Base-by-base conservation (phyloP, 345 rosid genomes). In the Xanthoceras sorbifolium region DNA sequence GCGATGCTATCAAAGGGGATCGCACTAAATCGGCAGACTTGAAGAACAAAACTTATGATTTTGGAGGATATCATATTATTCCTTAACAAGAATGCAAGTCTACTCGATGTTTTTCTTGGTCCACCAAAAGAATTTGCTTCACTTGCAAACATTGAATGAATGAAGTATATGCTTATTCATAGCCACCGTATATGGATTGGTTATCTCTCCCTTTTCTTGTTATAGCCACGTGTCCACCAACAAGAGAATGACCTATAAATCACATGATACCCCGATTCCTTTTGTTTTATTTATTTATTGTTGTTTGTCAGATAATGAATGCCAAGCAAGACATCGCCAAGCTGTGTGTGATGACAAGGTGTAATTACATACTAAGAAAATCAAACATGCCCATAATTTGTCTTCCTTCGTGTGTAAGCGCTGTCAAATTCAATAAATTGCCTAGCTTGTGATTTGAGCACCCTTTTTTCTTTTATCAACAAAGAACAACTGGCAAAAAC, bases 11-110 rank as follows among this genome's bases (percentile, higher is more conserved):
- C 40, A 36, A 12, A 10, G 50, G 18, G 52, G 34, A 20, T 29
- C 18, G 32, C 66, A 29, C 20, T 62, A 62, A 62, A 26, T 2
- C 68, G n/a, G 20, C 1, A 55, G 48, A 71, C 75, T 68, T 28
- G 26, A 68, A 26, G 38, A 68, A 28, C 54, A 72, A 72, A 57
- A 40, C 67, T 57, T 17, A 59, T 60, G 67, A 72, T 60, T 38
- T 38, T 9, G 11, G 17, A 61, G 17, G 5, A 4, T 25, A 23
- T 38, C 34, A 59, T 59, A 9, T 23, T 59, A 32, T 72, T 59
- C 15, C 76, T 40, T 72, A 20, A 72, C 38, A 25, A 61, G 9
- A 8, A 23, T 40, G 76, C 57, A 38, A 59, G 6, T 60, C 63
- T 23, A 12, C 25, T 55, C 42, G n/a, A 55, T 32, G 48, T 6